phyloP scores from a whole-genome alignment of 441 rosid genomes.

The Adansonia rubrostipa region DNA sequence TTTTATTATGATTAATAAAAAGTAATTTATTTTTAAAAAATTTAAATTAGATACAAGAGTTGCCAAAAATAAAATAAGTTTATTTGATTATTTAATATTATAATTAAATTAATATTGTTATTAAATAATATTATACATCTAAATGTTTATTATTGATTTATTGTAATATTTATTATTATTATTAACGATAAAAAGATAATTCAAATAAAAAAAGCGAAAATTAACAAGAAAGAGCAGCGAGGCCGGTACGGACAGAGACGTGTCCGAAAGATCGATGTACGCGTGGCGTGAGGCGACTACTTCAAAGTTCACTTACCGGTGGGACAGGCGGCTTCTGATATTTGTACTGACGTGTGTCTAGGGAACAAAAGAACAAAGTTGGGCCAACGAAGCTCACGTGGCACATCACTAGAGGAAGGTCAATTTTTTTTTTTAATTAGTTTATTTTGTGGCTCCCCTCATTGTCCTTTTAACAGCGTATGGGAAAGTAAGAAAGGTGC shows the following conservation, averaged over 20 bases:
- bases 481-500: not conserved
- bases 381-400: not conserved
- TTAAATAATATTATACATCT: too few species aligned
- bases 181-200: too few species aligned
- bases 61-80: too few species aligned
- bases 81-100: too few species aligned
- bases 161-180: too few species aligned
- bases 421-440: not conserved
- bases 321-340: slow-evolving; percentile 7
- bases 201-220: too few species aligned
- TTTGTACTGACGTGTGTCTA: not conserved
- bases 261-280: slow-evolving; percentile 10
- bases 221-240: slow-evolving; percentile 17
- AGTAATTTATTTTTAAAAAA: too few species aligned
- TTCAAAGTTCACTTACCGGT: slow-evolving; percentile 15
- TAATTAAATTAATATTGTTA: too few species aligned
- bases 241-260: slow-evolving; percentile 11
- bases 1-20: too few species aligned
- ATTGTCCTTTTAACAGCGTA: not conserved
- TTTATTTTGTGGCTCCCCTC: not conserved
- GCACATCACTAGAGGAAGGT: not conserved
- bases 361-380: not conserved
- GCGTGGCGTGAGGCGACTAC: slow-evolving; percentile 18
- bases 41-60: too few species aligned
- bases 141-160: too few species aligned